Conservation (phyloP, 1,284 basidiomycete species). For the Malassezia restricta region DNA sequence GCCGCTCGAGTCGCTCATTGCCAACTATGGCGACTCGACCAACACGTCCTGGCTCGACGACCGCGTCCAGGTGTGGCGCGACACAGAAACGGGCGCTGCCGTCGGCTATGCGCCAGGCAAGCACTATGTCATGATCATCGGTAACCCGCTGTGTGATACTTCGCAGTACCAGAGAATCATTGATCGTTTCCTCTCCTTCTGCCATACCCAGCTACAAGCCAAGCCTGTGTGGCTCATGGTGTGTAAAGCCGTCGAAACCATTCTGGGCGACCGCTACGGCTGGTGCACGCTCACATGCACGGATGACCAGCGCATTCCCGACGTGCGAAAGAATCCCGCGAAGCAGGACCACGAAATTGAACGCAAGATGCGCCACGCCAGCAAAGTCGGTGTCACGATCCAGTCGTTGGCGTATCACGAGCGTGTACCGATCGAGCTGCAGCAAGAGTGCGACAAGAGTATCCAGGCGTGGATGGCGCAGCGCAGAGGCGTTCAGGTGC, state of each 20-base stretch:
- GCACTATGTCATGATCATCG: slow-evolving; percentile 50
- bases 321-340: slow-evolving; percentile 48
- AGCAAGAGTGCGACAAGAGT: slow-evolving; percentile 48
- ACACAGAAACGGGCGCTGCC: slow-evolving; percentile 50
- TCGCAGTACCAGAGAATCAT: slow-evolving; percentile 49
- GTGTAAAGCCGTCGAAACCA: slow-evolving; percentile 49
- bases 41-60: slow-evolving; percentile 54
- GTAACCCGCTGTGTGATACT: slow-evolving; percentile 51
- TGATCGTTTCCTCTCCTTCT: slow-evolving; percentile 48
- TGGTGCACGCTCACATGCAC: slow-evolving; percentile 53
- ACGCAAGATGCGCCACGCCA: slow-evolving; percentile 51
- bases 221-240: slow-evolving; percentile 54
- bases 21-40: slow-evolving; percentile 53
- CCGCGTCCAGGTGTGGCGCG: slow-evolving; percentile 53
- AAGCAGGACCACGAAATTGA: slow-evolving; percentile 49
- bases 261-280: slow-evolving; percentile 50
- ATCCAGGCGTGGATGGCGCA: slow-evolving; percentile 51
- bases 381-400: slow-evolving; percentile 51
- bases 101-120: slow-evolving; percentile 49
- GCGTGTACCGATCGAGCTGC: slow-evolving; percentile 47
- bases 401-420: slow-evolving; percentile 40
- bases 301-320: slow-evolving; percentile 53
- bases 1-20: slow-evolving; percentile 49
- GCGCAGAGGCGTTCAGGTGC: slow-evolving; percentile 53
- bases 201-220: slow-evolving; percentile 46